A percentile compares a stretch with the other conserved stretches of the same genome.
Evolutionary conservation across 139 green algal genomes (phyloP).

Genomic region (Tetratostichococcus sp.): DNA sequence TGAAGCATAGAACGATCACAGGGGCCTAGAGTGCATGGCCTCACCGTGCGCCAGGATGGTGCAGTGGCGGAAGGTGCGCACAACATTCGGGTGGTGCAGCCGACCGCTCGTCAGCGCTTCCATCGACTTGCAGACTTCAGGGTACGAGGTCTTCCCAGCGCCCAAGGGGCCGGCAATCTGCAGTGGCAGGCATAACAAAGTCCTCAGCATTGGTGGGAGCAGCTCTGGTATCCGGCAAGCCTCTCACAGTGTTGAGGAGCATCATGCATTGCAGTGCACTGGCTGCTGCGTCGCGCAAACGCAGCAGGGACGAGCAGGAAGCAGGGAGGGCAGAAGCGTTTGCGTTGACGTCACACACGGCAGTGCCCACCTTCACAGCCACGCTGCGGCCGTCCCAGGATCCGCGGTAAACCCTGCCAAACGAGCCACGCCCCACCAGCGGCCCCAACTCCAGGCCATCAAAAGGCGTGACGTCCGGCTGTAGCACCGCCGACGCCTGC

Average conservation of each 20-base stretch:
- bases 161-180: neutral
- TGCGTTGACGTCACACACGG: no score
- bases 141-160: neutral
- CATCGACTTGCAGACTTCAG: neutral
- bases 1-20: no score
- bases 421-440: slow-evolving; percentile 31
- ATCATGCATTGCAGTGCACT: no score
- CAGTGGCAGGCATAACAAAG: no score
- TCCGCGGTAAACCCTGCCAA: slow-evolving; percentile 38
- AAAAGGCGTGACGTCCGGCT: slow-evolving; percentile 1
- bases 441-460: slow-evolving; percentile 26
- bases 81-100: neutral
- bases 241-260: no score
- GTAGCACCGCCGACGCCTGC: neutral
- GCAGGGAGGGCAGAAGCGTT: no score
- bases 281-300: no score
- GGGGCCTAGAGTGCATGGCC: no score
- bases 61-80: neutral
- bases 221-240: no score
- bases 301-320: no score
- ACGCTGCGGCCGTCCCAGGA: slow-evolving; percentile 23
- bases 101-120: neutral
- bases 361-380: slow-evolving; percentile 36
- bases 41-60: slow-evolving; percentile 7
- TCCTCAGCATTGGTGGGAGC: no score